Conservation (phyloP, 2,329 filamentous ascomycete species). For the Didymella keratinophila region DNA sequence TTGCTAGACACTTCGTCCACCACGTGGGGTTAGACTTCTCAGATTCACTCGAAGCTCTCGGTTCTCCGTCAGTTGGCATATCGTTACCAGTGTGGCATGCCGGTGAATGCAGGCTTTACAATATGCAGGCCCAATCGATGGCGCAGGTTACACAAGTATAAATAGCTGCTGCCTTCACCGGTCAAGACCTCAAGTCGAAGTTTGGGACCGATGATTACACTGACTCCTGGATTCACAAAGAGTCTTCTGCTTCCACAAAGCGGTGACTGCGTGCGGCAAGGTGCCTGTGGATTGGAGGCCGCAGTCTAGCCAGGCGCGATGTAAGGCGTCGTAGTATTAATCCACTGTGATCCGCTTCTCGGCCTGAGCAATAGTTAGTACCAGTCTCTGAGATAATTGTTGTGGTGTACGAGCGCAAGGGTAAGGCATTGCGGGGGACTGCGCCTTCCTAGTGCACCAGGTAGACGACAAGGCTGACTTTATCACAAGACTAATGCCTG, state of each 20-base stretch:
- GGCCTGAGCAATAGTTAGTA: conserved; percentile 40
- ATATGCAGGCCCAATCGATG: conserved; percentile 6
- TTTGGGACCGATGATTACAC: too few species aligned
- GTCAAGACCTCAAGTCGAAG: too few species aligned
- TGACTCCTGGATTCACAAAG: background rate
- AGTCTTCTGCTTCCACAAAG: background rate
- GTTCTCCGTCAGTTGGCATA: conserved; percentile 42
- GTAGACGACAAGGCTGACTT: conserved; percentile 32
- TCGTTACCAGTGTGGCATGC: conserved; percentile 32
- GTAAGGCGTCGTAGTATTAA: conserved; percentile 26
- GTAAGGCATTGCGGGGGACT: background rate
- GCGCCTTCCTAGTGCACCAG: conserved; percentile 8
- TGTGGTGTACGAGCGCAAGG: background rate
- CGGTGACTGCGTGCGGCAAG: background rate
- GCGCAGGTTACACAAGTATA: conserved; percentile 18
- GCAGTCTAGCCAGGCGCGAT: conserved; percentile 27
- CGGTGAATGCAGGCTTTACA: conserved; percentile 11
- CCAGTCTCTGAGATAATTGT: conserved; percentile 11
- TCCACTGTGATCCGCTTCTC: conserved; percentile 28
- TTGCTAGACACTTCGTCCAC: conserved; percentile 41
- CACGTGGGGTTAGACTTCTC: conserved; percentile 33
- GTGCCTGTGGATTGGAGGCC: background rate
- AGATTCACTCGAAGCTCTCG: conserved; percentile 38
- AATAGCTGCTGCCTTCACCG: conserved; percentile 10
- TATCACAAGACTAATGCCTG: conserved; percentile 36